A percentile compares a stretch with the other conserved stretches of the same genome.
Conservation (phyloP, 768 basidiomycete species). For the Calocera cornea region DNA sequence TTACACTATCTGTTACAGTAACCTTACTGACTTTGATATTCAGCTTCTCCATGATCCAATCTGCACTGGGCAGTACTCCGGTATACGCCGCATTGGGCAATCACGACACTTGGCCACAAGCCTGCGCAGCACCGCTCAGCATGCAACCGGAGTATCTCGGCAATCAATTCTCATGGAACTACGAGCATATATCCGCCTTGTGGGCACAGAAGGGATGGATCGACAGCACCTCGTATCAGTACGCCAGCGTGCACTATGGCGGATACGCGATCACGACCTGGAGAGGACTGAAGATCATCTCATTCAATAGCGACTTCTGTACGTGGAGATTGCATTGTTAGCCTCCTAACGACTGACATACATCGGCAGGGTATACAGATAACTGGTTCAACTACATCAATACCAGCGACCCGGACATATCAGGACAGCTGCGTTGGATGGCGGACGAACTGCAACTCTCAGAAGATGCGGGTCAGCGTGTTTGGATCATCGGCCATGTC, state of each 20-base stretch:
- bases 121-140: not conserved
- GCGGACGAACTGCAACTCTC: constrained; percentile 44
- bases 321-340: not conserved
- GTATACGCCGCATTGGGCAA: constrained; percentile 65
- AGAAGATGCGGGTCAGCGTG: constrained; percentile 45
- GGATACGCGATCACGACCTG: constrained; percentile 15
- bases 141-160: not conserved
- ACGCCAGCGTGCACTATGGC: constrained; percentile 11
- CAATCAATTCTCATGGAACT: not conserved
- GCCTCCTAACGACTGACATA: constrained; percentile 14
- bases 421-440: constrained; percentile 17
- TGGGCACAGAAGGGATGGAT: constrained; percentile 16
- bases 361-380: constrained; percentile 9
- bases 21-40: not conserved
- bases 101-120: constrained; percentile 38
- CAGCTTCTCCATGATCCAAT: constrained; percentile 19
- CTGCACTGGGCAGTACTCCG: constrained; percentile 49
- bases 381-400: constrained; percentile 5
- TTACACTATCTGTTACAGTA: not conserved
- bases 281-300: constrained; percentile 17
- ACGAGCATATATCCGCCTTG: constrained; percentile 5
- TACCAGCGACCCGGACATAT: constrained; percentile 14
- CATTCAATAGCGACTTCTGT: constrained; percentile 16
- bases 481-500: constrained; percentile 51
- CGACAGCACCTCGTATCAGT: constrained; percentile 36